Evolutionary conservation across 495 filamentous ascomycete species (phyloP), one percentile per base, ranked within the genome.

Genomic region (Astrocystis sublimbata): DNA sequence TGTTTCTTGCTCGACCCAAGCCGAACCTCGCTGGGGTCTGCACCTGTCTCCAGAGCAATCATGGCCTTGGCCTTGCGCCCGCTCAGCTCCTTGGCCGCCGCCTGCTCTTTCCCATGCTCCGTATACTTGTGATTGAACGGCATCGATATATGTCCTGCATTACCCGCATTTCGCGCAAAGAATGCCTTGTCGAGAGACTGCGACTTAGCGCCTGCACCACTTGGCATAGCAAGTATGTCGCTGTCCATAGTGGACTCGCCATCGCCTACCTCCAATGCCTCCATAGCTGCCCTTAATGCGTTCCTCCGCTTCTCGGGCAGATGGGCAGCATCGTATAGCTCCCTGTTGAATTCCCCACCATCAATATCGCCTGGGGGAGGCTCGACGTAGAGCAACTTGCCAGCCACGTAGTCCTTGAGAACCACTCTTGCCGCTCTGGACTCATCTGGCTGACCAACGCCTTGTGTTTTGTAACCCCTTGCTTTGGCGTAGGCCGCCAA

Each of bases 361-460:
- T 97, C 89, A 58, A 88, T 86, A 40, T 87, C 82, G n/a, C 74
- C 76, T 1, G 92, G 92, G 0, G 96, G 96, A 13, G 96, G 93
- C 66, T 93, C 86, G 66, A 90, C 92, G 81, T 89, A 98, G 7
- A 97, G 83, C 2, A 99, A 85, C 75, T 96, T 97, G 58, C 96
- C 96, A 69, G 87, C 96, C 60, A 99, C 94, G 68, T 97, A 98
- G 78, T 99, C 96, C 74, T 99, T 99, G 17, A 99, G 84, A 13
- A 99, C 79, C 61, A 90, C 90, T 54, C 96, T 83, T 1, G 93
- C 94, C 6, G 94, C 96, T 61, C 96, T 82, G 2, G 92, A 93
- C 77, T 96, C 91, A 71, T 99, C 94, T 12, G 96, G 93, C 61
- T 92, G 88, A 12, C 96, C 94, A 26, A 89, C 85, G 59, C 94